These are phyloP conservation scores for Solanum raphanifolium DNA, from an alignment of 257 asterid genomes.

Conservation along the genomic window DNA sequence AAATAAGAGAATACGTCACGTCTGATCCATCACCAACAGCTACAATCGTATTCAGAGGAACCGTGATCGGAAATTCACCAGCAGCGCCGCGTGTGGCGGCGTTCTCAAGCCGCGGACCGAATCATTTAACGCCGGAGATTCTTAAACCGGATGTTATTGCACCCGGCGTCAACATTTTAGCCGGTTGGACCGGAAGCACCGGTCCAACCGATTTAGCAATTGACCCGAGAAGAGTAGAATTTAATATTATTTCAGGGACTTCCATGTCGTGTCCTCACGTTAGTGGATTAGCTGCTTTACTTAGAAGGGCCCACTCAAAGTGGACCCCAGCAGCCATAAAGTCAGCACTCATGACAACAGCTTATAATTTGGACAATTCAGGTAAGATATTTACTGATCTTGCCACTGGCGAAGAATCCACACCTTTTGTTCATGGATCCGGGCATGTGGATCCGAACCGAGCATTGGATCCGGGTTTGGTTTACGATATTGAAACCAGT, in stretches of 20 bases:
- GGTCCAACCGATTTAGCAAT: conserved; percentile 67
- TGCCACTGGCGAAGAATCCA: conserved; percentile 59
- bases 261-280: conserved; percentile 97
- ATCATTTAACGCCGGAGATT: conserved; percentile 65
- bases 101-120: conserved; percentile 95
- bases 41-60: conserved; percentile 53
- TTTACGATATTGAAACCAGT: conserved; percentile 35
- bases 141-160: conserved; percentile 89
- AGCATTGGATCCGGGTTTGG: conserved; percentile 73
- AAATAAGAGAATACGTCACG: conserved; percentile 47
- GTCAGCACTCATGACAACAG: conserved; percentile 82
- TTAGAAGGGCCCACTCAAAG: conserved; percentile 47
- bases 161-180: conserved; percentile 89
- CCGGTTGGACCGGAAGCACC: conserved; percentile 69
- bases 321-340: conserved; percentile 87
- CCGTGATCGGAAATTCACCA: conserved; percentile 57
- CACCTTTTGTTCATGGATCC: conserved; percentile 57
- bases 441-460: conserved; percentile 90
- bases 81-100: conserved; percentile 86
- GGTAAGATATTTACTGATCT: conserved; percentile 62
- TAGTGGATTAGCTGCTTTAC: conserved; percentile 82
- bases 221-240: conserved; percentile 71
- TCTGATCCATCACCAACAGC: conserved; percentile 75
- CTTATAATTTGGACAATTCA: conserved; percentile 52
- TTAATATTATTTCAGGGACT: conserved; percentile 83